Conservation (phyloP, 139 green algal species). For the Coelastrella sp. region DNA sequence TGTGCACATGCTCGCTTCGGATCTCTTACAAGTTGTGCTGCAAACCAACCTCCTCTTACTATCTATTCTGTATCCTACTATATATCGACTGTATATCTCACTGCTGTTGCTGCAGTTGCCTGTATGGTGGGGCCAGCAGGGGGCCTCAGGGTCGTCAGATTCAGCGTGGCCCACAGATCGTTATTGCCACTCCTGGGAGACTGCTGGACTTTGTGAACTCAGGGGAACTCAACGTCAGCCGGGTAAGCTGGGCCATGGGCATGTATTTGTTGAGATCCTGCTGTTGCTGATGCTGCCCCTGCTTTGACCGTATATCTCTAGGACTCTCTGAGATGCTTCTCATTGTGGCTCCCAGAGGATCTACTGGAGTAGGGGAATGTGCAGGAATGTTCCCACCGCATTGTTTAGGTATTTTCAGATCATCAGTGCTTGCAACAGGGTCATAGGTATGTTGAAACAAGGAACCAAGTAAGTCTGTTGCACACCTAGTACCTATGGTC, state of each 20-base stretch:
- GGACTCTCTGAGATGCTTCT: too few species aligned
- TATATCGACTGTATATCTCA: too few species aligned
- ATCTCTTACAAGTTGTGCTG: constrained; percentile 84
- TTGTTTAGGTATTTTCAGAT: too few species aligned
- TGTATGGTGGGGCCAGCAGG: constrained; percentile 86
- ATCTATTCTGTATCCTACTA: too few species aligned
- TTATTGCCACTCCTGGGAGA: constrained; percentile 89
- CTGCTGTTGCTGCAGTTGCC: constrained; percentile 53
- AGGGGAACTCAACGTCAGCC: constrained; percentile 64
- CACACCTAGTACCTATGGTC: too few species aligned
- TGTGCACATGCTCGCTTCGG: constrained; percentile 74
- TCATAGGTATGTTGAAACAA: too few species aligned
- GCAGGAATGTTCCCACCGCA: too few species aligned
- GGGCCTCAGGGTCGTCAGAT: constrained; percentile 55
- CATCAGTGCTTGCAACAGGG: too few species aligned
- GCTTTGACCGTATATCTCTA: not conserved
- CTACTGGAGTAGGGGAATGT: too few species aligned
- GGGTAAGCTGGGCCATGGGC: not conserved
- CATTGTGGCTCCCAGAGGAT: too few species aligned
- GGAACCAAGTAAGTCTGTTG: too few species aligned
- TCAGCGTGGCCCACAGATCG: constrained; percentile 54
- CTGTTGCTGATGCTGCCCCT: not conserved
- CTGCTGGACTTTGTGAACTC: constrained; percentile 86
- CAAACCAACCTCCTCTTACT: constrained; percentile 58
- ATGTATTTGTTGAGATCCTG: not conserved